Percentiles rank a stretch among this genome's conserved stretches.
Evolutionary conservation across 1,284 basidiomycete species (phyloP).

Genomic region (Apiotrichum laibachii): DNA sequence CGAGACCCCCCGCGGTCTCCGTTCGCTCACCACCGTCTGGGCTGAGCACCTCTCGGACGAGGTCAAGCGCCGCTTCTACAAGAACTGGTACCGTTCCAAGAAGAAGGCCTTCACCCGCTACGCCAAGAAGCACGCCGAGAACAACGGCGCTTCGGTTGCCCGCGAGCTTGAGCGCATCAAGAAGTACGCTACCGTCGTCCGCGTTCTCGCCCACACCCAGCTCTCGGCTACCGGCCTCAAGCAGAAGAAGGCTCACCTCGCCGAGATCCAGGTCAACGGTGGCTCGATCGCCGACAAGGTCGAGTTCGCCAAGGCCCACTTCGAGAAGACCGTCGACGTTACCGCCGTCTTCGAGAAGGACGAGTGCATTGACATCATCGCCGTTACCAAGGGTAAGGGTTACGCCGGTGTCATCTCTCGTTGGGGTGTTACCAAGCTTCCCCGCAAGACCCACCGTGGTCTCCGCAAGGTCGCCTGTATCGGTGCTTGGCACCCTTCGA

Average conservation of each 20-base stretch:
- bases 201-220: slow-evolving; percentile 98
- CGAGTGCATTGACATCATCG: slow-evolving; percentile 95
- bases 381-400: slow-evolving; percentile 97
- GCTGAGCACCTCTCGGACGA: slow-evolving; percentile 70
- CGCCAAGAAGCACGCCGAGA: slow-evolving; percentile 98
- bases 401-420: slow-evolving; percentile 99
- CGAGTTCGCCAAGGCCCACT: slow-evolving; percentile 89
- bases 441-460: slow-evolving; percentile 99
- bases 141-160: slow-evolving; percentile 83
- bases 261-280: slow-evolving; percentile 99
- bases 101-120: slow-evolving; percentile 98
- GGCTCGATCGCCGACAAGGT: slow-evolving; percentile 97
- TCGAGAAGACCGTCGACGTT: slow-evolving; percentile 95
- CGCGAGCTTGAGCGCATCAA: slow-evolving; percentile 99
- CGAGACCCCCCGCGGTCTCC: slow-evolving; percentile 98
- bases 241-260: slow-evolving; percentile 99
- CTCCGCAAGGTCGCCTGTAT: slow-evolving; percentile 99
- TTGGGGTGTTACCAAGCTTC: slow-evolving; percentile 98
- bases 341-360: slow-evolving; percentile 89
- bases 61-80: slow-evolving; percentile 99
- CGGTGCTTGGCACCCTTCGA: slow-evolving; percentile 98
- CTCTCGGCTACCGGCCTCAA: slow-evolving; percentile 95
- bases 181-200: slow-evolving; percentile 99
- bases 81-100: slow-evolving; percentile 99
- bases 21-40: slow-evolving; percentile 70